Evolutionary conservation across 2,329 filamentous ascomycete genomes (phyloP).

Genomic region (Dothistroma pini): DNA sequence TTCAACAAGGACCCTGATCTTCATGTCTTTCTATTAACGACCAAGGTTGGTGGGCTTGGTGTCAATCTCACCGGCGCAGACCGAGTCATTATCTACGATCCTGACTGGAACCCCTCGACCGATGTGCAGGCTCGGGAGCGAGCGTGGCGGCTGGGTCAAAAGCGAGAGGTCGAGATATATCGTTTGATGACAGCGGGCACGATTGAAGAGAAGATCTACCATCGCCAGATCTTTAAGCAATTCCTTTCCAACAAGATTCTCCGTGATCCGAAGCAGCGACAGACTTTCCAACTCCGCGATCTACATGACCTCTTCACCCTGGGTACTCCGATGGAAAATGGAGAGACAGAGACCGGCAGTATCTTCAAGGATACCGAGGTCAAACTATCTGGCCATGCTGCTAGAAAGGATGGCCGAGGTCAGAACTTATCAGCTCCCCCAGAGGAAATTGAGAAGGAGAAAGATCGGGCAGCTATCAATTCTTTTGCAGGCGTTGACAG

Average conservation of each 20-base stretch:
- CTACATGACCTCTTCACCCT: conserved; percentile 88
- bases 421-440: conserved; percentile 29
- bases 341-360: conserved; percentile 75
- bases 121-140: conserved; percentile 93
- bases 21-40: conserved; percentile 89
- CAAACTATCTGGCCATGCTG: conserved; percentile 47
- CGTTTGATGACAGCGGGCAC: conserved; percentile 97
- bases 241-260: conserved; percentile 96
- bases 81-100: conserved; percentile 96
- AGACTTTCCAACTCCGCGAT: conserved; percentile 85
- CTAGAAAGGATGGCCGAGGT: conserved; percentile 19
- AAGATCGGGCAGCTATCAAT: conserved; percentile 21
- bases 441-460: conserved; percentile 25
- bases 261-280: conserved; percentile 87
- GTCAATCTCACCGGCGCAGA: conserved; percentile 94
- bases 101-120: conserved; percentile 97
- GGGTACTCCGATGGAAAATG: conserved; percentile 57
- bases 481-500: conserved; percentile 42
- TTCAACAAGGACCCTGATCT: conserved; percentile 81
- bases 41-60: conserved; percentile 89
- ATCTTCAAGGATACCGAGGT: conserved; percentile 88
- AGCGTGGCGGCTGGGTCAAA: conserved; percentile 94
- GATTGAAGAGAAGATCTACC: conserved; percentile 99
- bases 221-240: conserved; percentile 97
- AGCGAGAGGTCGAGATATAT: conserved; percentile 91